These are phyloP conservation scores for Anisodus acutangulus DNA, from an alignment of 257 asterid species.

Conservation along the genomic window DNA sequence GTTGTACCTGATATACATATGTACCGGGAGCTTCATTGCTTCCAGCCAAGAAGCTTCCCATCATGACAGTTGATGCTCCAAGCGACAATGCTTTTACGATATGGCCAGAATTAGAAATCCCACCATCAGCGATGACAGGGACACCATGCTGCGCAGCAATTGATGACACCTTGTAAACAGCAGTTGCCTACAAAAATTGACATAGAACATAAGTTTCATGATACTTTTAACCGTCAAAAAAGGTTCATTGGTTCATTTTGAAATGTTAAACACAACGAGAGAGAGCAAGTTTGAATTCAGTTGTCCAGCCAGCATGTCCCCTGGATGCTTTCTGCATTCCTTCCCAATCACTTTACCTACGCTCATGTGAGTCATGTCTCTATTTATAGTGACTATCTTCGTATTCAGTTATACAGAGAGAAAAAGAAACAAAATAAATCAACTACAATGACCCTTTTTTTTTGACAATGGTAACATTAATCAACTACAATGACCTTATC, in stretches of 20 bases:
- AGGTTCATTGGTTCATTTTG: not conserved
- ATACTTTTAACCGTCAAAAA: not conserved
- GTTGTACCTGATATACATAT: constrained; percentile 65
- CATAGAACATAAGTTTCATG: not conserved
- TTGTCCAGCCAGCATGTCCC: not conserved
- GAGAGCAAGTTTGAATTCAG: not conserved
- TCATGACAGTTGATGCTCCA: constrained; percentile 96
- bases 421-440: not conserved
- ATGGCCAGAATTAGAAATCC: constrained; percentile 94
- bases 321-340: not conserved
- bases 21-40: constrained; percentile 88
- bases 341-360: not conserved
- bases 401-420: not conserved
- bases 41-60: constrained; percentile 90
- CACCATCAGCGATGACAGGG: constrained; percentile 95
- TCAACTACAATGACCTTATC: not conserved
- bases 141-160: constrained; percentile 69
- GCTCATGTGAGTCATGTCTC: not conserved
- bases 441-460: not conserved
- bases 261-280: not conserved
- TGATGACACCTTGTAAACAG: constrained; percentile 90
- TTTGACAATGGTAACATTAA: not conserved
- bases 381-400: not conserved
- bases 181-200: constrained; percentile 59
- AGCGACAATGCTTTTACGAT: constrained; percentile 86